phyloP scores from a whole-genome alignment of 1,284 basidiomycete genomes.

The Microbotryomycetes sp. region DNA sequence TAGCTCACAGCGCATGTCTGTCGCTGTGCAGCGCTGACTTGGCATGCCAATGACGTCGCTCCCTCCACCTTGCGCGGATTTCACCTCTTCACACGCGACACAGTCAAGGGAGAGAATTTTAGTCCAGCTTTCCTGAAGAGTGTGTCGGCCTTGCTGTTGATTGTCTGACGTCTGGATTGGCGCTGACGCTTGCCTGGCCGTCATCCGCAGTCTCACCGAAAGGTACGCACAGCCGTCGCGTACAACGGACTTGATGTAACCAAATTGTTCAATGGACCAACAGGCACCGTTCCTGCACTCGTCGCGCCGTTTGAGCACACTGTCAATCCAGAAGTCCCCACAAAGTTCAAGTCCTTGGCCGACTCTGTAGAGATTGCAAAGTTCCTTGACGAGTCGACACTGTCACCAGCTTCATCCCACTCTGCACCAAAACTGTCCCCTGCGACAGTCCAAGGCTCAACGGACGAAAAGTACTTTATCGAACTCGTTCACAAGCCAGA shows the following conservation, averaged over 20 bases:
- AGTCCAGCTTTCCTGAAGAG: conserved; percentile 43
- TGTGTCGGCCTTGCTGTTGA: conserved; percentile 11
- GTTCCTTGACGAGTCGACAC: conserved; percentile 30
- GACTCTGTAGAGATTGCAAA: conserved; percentile 18
- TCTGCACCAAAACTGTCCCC: conserved; percentile 28
- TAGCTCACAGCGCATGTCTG: conserved; percentile 13
- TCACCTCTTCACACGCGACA: no score
- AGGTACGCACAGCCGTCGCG: conserved; percentile 1
- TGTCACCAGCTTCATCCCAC: conserved; percentile 6
- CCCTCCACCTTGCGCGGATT: not conserved
- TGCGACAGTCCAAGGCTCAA: conserved; percentile 26
- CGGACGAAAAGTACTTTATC: conserved; percentile 23
- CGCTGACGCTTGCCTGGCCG: not conserved
- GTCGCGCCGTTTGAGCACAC: conserved; percentile 33
- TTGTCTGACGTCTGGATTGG: not conserved
- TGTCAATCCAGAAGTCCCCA: conserved; percentile 25
- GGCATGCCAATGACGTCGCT: not conserved
- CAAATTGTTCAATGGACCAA: no score
- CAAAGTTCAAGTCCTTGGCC: conserved; percentile 31
- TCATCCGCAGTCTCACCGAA: conserved; percentile 10
- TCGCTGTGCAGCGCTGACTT: not conserved
- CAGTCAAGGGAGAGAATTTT: conserved; percentile 47
- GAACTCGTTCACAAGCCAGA: conserved; percentile 24
- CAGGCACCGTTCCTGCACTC: conserved; percentile 18
- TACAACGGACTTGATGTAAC: no score